Evolutionary conservation across 148 eudicot species (phyloP), one percentile per base, ranked within the genome.

Genomic region (Silene latifolia): DNA sequence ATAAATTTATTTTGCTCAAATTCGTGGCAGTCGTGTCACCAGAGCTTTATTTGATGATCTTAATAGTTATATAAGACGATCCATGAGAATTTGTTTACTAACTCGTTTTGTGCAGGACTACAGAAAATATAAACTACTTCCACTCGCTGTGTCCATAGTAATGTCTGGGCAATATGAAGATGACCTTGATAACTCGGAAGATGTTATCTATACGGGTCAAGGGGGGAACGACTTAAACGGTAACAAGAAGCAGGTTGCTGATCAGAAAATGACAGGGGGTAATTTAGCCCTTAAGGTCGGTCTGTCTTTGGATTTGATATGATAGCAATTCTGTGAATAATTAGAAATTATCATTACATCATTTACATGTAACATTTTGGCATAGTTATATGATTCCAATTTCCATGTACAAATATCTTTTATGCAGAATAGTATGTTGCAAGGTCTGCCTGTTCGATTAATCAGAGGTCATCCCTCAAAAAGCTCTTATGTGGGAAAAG

Each of bases 401-500:
- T 70, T 70, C 17, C n/a, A 5, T 24, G 54, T 76, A 21, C 23
- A 58, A 32, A 58, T 7, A 29, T 51, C 9, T 11, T 32, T 8
- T 18, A 59, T 85, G 85, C 88, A 87, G 90, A 83, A 87, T 68
- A 81, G 80, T 76, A 85, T 85, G 88, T 73, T 72, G 72, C 77
- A 83, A 25, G 69, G 63, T 10, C 60, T 82, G 35, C 90, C 88
- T 39, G 85, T 87, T 53, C 82, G 90, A 39, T 87, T 87, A 39
- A 57, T 83, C 21, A 79, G 88, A 2, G 88, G 88, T 47, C 82
- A 82, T 76, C 69, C 54, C 67, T 83, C 82, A 12, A 81, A 83
- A 71, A 69, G 32, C 51, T 80, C 80, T 19, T 82, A 80, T 67
- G 81, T 78, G 4, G 78, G 79, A 42, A 85, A 74, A 78, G 83